A percentile compares a stretch with the other conserved stretches of the same genome.
phyloP scores from a whole-genome alignment of 2,329 filamentous ascomycete species.

The Nectriaceae sp. region DNA sequence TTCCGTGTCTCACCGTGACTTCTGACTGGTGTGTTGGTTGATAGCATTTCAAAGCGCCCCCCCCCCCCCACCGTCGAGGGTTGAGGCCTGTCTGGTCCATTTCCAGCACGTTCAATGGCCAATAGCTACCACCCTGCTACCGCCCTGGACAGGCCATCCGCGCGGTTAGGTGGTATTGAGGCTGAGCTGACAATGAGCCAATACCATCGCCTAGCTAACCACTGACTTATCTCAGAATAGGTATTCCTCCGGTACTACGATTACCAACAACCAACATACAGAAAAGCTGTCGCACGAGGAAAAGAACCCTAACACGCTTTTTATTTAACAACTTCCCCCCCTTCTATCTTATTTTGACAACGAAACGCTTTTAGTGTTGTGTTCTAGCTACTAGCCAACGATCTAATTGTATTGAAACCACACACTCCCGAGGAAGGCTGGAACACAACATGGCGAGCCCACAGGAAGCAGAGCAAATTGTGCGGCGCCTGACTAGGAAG shows the following conservation, averaged over 20 bases:
- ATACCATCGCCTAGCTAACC: conserved; percentile 1
- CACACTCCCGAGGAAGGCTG: not conserved
- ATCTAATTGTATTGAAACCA: not conserved
- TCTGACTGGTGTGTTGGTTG: not conserved
- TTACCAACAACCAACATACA: conserved; percentile 21
- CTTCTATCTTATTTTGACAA: not conserved
- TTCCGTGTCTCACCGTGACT: not conserved
- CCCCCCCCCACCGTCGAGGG: too few species aligned
- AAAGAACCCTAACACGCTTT: not conserved
- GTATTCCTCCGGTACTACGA: too few species aligned
- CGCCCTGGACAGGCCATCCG: too few species aligned
- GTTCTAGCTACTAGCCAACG: not conserved
- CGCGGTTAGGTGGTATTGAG: too few species aligned
- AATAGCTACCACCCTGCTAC: too few species aligned
- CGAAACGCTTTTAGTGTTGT: not conserved
- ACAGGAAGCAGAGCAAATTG: conserved; percentile 14
- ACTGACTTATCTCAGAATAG: too few species aligned
- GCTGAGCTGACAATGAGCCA: too few species aligned
- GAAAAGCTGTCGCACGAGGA: conserved; percentile 2
- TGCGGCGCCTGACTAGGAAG: conserved; percentile 10
- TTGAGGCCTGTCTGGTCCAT: too few species aligned
- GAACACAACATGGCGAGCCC: conserved; percentile 12
- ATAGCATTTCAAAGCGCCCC: not conserved
- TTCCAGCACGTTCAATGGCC: too few species aligned
- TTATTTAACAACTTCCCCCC: not conserved